Evolutionary conservation across 1,139 yeast species (phyloP), one percentile per base, ranked within the genome.

Genomic region (Saccharomyces hybrid): DNA sequence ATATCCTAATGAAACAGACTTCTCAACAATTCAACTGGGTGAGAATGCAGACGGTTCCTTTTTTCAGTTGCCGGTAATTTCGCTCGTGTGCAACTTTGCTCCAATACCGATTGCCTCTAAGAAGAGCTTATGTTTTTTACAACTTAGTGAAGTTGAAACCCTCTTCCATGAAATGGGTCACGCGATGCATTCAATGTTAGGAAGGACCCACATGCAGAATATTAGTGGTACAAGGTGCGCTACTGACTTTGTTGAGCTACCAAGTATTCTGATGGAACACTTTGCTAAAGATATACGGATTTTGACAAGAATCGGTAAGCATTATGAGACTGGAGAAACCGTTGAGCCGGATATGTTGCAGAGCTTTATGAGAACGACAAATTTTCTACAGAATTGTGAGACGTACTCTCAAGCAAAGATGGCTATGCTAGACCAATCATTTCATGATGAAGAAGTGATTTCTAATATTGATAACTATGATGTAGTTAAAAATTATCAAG

Each of bases 91-190:
- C 67, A 91, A 90, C 67, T 93, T 93, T 70, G 14, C 48, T 75
- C 75, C n/a, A 77, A 75, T 16, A 74, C 50, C 50, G 1, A 61
- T 62, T 9, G 57, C 60, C 14, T 57, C 59, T 25, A 64, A 61
- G 9, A 57, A 64, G 50, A 64, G 64, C 1, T 61, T 66, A 46
- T 77, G 84, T 50, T 73, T 88, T 27, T 72, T 93, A 46, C 76
- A 85, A 8, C 76, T 88, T 57, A 82, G 79, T 56, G 98, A 95
- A 65, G 91, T 93, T 4, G 96, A 91, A 65, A 93, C 99, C 0
- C 73, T 93, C 34, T 93, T 95, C 73, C 99, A 93, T 71, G 99
- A 93, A 71, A 90, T 93, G 96, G 99, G 99, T 0, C 99, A 93
- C 72, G 99, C 99, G 1, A 87, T 93, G 83, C 99, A 93, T 70